A percentile compares a stretch with the other conserved stretches of the same genome.
Conservation (phyloP, 2,329 filamentous ascomycete genomes). For the Elsinoe arachidis region DNA sequence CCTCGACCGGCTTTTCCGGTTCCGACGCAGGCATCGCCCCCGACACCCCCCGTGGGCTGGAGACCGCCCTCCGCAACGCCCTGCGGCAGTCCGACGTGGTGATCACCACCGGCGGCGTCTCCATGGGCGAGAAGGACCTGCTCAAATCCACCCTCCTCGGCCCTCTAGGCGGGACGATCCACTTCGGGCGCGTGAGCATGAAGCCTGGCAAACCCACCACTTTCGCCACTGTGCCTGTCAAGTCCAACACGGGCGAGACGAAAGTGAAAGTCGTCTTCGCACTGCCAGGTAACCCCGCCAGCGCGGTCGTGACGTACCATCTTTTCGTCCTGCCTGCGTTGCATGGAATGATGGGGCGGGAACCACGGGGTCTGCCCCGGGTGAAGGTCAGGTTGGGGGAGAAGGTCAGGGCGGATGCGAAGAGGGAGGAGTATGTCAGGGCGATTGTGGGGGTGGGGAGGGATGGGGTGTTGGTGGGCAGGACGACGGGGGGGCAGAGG, state of each 20-base stretch:
- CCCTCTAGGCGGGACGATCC: constrained; percentile 79
- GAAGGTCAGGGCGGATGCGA: constrained; percentile 64
- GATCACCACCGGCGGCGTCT: constrained; percentile 88
- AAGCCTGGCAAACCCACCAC: constrained; percentile 98
- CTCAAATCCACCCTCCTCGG: constrained; percentile 95
- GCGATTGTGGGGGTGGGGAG: constrained; percentile 56
- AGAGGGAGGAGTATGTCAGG: constrained; percentile 83
- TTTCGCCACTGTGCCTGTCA: constrained; percentile 76
- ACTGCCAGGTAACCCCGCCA: constrained; percentile 87
- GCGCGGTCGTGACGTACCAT: constrained; percentile 85
- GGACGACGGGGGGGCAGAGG: constrained; percentile 80
- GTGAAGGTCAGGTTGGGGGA: constrained; percentile 65
- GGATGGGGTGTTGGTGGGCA: constrained; percentile 63
- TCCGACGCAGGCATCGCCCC: constrained; percentile 79
- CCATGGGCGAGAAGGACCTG: constrained; percentile 95
- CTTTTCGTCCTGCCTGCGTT: constrained; percentile 86
- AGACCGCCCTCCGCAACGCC: constrained; percentile 66
- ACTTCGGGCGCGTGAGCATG: constrained; percentile 94
- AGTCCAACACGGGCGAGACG: constrained; percentile 44
- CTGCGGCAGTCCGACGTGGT: constrained; percentile 70
- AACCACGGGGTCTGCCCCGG: constrained; percentile 58
- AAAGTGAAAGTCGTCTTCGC: constrained; percentile 71
- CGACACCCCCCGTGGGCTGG: constrained; percentile 64
- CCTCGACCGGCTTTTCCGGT: constrained; percentile 65
- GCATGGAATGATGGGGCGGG: constrained; percentile 64